Evolutionary conservation across 768 basidiomycete genomes (phyloP).

Genomic region (Leucocoprinus sp.): DNA sequence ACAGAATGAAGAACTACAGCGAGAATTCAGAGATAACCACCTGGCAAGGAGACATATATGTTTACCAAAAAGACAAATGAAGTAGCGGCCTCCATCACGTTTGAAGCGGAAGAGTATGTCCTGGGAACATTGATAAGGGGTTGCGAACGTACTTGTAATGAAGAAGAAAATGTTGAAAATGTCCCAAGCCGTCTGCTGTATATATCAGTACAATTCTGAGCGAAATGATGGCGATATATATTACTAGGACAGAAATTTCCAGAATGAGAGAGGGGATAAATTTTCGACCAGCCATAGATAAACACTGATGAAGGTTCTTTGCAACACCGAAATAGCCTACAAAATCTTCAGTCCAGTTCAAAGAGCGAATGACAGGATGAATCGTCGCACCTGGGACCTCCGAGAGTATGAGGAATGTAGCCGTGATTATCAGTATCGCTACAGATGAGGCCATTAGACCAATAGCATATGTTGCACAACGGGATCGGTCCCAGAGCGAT

Average conservation of each 20-base stretch:
- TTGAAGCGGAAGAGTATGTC: neutral
- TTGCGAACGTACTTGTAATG: neutral
- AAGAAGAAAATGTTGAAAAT: neutral
- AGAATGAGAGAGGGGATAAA: neutral
- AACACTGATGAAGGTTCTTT: neutral
- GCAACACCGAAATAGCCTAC: neutral
- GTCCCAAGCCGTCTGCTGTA: neutral
- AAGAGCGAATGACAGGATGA: neutral
- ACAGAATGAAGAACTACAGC: neutral
- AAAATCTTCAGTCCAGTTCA: neutral
- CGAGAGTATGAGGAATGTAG: neutral
- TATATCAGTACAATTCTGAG: neutral
- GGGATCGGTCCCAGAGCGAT: neutral
- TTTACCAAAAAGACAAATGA: neutral
- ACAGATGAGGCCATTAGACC: neutral
- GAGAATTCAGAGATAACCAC: neutral
- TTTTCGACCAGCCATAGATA: neutral
- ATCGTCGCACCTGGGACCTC: neutral
- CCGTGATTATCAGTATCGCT: neutral
- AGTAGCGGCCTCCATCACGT: conserved; percentile 1
- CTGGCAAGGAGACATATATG: neutral
- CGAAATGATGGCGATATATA: no score
- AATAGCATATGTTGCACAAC: neutral
- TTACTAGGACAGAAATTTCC: neutral
- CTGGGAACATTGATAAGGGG: neutral